Base-by-base conservation (phyloP, 441 rosid genomes). In the Populus hybrid region DNA sequence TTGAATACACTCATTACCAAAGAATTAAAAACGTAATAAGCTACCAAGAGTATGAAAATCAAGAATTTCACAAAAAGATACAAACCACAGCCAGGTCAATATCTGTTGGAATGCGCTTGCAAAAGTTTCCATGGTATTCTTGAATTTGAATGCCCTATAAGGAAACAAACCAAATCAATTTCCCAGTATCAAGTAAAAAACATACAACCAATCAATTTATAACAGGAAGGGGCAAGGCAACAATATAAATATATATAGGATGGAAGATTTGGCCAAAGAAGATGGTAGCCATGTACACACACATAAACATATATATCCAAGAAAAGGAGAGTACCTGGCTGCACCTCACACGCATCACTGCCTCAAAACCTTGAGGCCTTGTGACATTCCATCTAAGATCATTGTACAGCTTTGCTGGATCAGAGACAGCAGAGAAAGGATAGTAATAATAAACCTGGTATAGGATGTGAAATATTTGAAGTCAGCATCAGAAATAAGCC, bases 341-440 rank as follows among this genome's bases (percentile, higher is more conserved):
- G 89, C 99, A 93, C 87, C 99, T 88, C 79, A 97, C 99, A 75
- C 98, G 92, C 99, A 97, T 95, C 71, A 97, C 99, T 53, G 99
- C 97, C 90, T 97, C 99, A 86, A 88, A 91, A 76, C 99, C 98
- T 87, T 97, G 99, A 72, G 98, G 99, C 88, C 99, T 92, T 46
- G 94, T 89, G 79, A 95, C 82, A 87, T 97, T 97, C 99, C 99
- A 97, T 84, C 94, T 92, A 28, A 93, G 97, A 88, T 97, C 99
- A 84, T 93, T 97, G 89, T 90, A 95, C 57, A 97, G 97, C 95
- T 95, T 97, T 75, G 97, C 94, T 65, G 97, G 87, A 91, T 95
- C 98, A 74, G 94, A 87, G 73, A 93, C 80, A 42, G 95, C 97
- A 34, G 99, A 95, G 86, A 97, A 97, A 63, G 99, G 98, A 79